These are phyloP conservation scores for Anastatica hierochuntica DNA, from an alignment of 345 rosid species.

Conservation along the genomic window DNA sequence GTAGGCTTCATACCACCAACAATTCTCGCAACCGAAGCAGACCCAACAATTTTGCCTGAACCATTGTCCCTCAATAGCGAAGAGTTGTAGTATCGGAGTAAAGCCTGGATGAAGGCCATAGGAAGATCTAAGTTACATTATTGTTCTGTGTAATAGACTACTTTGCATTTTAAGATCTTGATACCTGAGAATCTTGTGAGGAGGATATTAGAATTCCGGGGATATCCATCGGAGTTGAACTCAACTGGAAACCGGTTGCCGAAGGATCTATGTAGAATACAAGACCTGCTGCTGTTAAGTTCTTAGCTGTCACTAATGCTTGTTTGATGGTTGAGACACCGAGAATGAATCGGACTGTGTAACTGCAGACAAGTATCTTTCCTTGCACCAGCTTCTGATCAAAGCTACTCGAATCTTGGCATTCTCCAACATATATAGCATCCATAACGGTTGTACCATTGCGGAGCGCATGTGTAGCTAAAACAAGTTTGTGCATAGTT, in stretches of 20 bases:
- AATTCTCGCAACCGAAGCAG: conserved; percentile 64
- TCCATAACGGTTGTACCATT: conserved; percentile 46
- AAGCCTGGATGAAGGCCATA: conserved; percentile 36
- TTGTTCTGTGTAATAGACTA: conserved; percentile 2
- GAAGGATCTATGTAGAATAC: conserved; percentile 89
- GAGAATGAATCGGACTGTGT: conserved; percentile 80
- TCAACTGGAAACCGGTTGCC: conserved; percentile 79
- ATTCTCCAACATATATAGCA: conserved; percentile 83
- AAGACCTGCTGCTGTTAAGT: conserved; percentile 81
- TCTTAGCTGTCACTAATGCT: conserved; percentile 63
- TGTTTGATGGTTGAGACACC: conserved; percentile 80
- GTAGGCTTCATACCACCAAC: conserved; percentile 76
- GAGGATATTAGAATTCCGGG: conserved; percentile 85
- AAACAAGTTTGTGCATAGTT: conserved; percentile 50
- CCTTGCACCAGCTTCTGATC: conserved; percentile 53
- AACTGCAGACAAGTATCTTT: conserved; percentile 81
- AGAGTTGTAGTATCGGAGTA: conserved; percentile 78
- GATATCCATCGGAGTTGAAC: conserved; percentile 72
- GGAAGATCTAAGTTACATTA: conserved; percentile 5
- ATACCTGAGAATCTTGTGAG: conserved; percentile 80
- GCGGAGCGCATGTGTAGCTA: conserved; percentile 64
- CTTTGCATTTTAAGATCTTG: background rate
- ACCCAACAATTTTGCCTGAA: conserved; percentile 40
- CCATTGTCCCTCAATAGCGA: conserved; percentile 49
- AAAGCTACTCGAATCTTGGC: conserved; percentile 70